phyloP scores from a whole-genome alignment of 305 asterid species.

The Petunia hybrid region DNA sequence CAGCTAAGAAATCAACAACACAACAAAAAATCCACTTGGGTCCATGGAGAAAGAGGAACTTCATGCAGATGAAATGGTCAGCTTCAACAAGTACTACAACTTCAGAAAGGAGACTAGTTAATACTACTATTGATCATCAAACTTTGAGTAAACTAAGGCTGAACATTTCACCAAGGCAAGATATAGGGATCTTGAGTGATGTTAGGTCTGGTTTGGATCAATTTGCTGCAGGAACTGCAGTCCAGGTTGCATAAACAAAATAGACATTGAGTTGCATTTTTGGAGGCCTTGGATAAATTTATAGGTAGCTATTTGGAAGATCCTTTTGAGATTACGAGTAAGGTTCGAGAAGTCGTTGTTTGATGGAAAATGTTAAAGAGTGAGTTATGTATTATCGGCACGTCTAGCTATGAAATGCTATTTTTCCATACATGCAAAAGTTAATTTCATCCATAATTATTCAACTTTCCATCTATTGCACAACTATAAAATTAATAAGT shows the following conservation, averaged over 20 bases:
- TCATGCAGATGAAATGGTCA: slow-evolving; percentile 65
- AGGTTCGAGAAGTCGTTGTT: background rate
- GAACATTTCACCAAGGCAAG: slow-evolving; percentile 4
- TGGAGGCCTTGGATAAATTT: background rate
- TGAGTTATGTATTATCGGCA: background rate
- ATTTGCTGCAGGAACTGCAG: background rate
- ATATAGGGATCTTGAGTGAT: background rate
- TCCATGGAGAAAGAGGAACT: slow-evolving; percentile 60
- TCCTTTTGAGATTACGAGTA: background rate
- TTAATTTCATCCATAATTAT: background rate
- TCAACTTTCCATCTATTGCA: background rate
- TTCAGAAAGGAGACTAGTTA: background rate
- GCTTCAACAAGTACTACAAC: slow-evolving; percentile 35
- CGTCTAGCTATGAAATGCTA: background rate
- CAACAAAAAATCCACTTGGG: slow-evolving; percentile 58
- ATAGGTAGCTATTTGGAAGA: background rate
- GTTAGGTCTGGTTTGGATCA: background rate
- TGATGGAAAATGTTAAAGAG: background rate
- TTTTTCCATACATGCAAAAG: background rate
- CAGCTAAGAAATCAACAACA: slow-evolving; percentile 57
- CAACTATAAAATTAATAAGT: no score
- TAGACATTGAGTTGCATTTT: background rate
- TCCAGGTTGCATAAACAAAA: slow-evolving; percentile 23
- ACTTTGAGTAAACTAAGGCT: slow-evolving; percentile 9
- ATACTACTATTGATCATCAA: background rate